Conservation (phyloP, 192 early-diverging fungal species). For the Borealophlyctis nickersoniae region DNA sequence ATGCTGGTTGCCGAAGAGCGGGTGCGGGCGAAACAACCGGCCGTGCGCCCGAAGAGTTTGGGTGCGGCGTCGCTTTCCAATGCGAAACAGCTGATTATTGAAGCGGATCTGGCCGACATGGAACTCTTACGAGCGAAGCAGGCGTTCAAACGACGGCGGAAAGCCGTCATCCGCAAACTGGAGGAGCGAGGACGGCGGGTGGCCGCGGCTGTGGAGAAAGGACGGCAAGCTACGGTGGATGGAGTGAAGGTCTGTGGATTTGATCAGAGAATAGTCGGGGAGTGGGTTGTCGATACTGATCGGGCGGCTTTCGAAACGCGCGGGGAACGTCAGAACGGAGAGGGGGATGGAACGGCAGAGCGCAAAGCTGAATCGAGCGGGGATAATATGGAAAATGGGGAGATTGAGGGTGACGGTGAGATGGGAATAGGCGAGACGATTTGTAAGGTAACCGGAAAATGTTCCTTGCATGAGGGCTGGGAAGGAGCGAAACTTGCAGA, state of each 20-base stretch:
- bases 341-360: not conserved
- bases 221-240: not conserved
- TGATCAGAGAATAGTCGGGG: slow-evolving; percentile 21
- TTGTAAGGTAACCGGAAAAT: slow-evolving; percentile 11
- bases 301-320: not conserved
- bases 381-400: not conserved
- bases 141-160: not conserved
- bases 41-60: not conserved
- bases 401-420: not conserved
- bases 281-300: slow-evolving; percentile 19
- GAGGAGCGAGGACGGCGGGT: slow-evolving; percentile 20
- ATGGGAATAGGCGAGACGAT: not conserved
- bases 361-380: not conserved
- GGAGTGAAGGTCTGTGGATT: slow-evolving; percentile 14
- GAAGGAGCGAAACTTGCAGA: slow-evolving; percentile 26
- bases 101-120: not conserved
- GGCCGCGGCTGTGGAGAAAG: slow-evolving; percentile 4
- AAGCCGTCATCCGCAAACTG: slow-evolving; percentile 9
- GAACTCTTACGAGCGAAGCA: not conserved
- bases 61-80: not conserved
- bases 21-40: not conserved
- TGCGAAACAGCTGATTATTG: not conserved
- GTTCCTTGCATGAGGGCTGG: slow-evolving; percentile 30
- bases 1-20: slow-evolving; percentile 6
- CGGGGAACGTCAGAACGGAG: not conserved